These are phyloP conservation scores for Fusarium globosum DNA, from an alignment of 2,329 filamentous ascomycete genomes.

Conservation along the genomic window DNA sequence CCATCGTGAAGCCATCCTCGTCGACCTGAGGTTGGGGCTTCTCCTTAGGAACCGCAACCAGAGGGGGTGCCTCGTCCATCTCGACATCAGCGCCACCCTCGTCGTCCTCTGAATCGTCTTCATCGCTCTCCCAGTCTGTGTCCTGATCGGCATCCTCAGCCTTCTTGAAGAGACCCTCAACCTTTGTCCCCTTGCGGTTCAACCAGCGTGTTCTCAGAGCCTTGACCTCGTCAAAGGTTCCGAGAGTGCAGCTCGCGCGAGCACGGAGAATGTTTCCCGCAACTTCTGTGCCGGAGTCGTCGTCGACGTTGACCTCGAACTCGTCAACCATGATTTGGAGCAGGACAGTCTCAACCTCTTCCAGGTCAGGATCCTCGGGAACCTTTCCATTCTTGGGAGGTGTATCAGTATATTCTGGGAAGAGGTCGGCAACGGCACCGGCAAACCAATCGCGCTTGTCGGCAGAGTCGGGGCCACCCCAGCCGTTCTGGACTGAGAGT, in stretches of 20 bases:
- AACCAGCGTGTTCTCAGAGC: conserved; percentile 72
- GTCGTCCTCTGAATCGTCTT: conserved; percentile 67
- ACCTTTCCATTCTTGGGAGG: conserved; percentile 44
- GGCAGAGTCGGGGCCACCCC: conserved; percentile 83
- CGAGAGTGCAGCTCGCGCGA: conserved; percentile 71
- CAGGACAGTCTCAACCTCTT: conserved; percentile 85
- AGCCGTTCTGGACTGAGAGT: conserved; percentile 86
- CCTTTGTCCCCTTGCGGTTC: conserved; percentile 69
- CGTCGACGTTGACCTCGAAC: conserved; percentile 92
- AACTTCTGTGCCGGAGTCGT: conserved; percentile 82
- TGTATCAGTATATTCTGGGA: conserved; percentile 70
- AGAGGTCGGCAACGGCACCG: conserved; percentile 84
- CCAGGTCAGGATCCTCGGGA: conserved; percentile 70
- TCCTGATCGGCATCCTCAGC: conserved; percentile 68
- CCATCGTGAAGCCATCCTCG: conserved; percentile 84
- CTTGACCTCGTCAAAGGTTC: conserved; percentile 73
- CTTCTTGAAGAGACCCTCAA: conserved; percentile 64
- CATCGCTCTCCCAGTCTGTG: conserved; percentile 70
- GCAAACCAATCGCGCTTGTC: conserved; percentile 98
- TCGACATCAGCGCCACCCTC: conserved; percentile 68
- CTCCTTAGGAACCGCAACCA: conserved; percentile 68
- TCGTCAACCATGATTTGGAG: conserved; percentile 95
- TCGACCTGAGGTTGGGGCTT: conserved; percentile 78
- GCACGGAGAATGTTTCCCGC: conserved; percentile 78
- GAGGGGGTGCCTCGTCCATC: conserved; percentile 75